Evolutionary conservation across 768 basidiomycete genomes (phyloP).

Genomic region (Imleria badia): DNA sequence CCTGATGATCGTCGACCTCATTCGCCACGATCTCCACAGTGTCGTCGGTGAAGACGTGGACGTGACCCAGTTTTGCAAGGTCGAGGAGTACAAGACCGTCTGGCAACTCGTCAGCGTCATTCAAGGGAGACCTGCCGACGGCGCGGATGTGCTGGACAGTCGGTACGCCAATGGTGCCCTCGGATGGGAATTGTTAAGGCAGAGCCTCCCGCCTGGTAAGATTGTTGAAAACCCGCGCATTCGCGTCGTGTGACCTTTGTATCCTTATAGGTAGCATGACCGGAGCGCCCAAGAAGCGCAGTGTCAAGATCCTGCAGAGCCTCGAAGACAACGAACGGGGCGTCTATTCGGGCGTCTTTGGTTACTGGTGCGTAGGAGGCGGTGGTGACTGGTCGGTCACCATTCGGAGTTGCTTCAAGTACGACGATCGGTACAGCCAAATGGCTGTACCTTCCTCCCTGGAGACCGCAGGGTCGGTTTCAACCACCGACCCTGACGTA

Average conservation of each 20-base stretch:
- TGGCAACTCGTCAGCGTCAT: conserved; percentile 97
- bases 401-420: conserved; percentile 89
- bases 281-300: conserved; percentile 93
- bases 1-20: conserved; percentile 97
- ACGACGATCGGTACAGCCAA: conserved; percentile 39
- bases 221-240: neutral
- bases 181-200: conserved; percentile 76
- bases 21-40: conserved; percentile 86
- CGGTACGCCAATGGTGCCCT: conserved; percentile 40
- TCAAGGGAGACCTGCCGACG: conserved; percentile 56
- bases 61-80: conserved; percentile 80
- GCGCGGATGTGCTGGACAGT: conserved; percentile 38
- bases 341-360: conserved; percentile 90
- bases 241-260: neutral
- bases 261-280: conserved; percentile 85
- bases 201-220: conserved; percentile 84
- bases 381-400: conserved; percentile 91
- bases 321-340: conserved; percentile 73
- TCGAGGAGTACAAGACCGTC: conserved; percentile 92
- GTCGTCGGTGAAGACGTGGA: conserved; percentile 79
- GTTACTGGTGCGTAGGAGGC: conserved; percentile 89
- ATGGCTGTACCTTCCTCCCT: conserved; percentile 10
- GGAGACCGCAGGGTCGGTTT: conserved; percentile 6
- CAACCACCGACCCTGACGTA: conserved; percentile 9
- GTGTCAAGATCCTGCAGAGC: conserved; percentile 82